phyloP scores from a whole-genome alignment of 1,284 basidiomycete species.

The Malassezia obtusa region DNA sequence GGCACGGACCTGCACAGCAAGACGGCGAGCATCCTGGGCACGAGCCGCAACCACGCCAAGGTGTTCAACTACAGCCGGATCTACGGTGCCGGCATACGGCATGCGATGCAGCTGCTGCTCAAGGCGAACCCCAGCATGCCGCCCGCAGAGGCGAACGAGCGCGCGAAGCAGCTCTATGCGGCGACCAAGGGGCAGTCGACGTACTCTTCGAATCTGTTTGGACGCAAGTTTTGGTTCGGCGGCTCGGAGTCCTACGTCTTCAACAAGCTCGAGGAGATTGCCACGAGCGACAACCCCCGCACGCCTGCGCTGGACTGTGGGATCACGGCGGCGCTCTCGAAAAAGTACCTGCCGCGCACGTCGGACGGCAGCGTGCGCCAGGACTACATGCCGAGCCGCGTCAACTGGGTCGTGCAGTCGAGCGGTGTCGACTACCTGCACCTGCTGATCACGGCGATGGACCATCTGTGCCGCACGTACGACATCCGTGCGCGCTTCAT shows the following conservation, averaged over 20 bases:
- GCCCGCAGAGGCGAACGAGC: conserved; percentile 65
- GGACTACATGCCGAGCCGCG: conserved; percentile 88
- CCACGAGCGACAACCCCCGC: conserved; percentile 70
- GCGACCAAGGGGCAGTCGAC: conserved; percentile 72
- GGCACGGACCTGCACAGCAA: conserved; percentile 96
- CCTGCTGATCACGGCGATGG: conserved; percentile 88
- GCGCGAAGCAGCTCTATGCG: conserved; percentile 77
- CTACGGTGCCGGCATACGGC: conserved; percentile 91
- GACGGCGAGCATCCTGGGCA: conserved; percentile 84
- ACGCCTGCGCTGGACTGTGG: conserved; percentile 92
- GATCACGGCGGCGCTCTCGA: conserved; percentile 80
- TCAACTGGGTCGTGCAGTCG: conserved; percentile 99
- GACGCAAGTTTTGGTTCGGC: conserved; percentile 83
- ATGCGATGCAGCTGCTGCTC: conserved; percentile 77
- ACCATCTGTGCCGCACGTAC: conserved; percentile 72
- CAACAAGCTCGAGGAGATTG: conserved; percentile 96
- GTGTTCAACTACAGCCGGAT: conserved; percentile 99
- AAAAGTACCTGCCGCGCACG: conserved; percentile 63
- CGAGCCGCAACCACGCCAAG: conserved; percentile 88
- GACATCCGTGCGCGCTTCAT: conserved; percentile 83
- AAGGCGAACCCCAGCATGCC: conserved; percentile 76
- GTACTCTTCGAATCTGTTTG: conserved; percentile 29
- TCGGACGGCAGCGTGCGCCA: conserved; percentile 57
- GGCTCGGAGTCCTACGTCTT: conserved; percentile 97
- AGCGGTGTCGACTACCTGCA: conserved; percentile 97